Base-by-base conservation (phyloP, 441 rosid genomes). In the Syzygium syzygioides region DNA sequence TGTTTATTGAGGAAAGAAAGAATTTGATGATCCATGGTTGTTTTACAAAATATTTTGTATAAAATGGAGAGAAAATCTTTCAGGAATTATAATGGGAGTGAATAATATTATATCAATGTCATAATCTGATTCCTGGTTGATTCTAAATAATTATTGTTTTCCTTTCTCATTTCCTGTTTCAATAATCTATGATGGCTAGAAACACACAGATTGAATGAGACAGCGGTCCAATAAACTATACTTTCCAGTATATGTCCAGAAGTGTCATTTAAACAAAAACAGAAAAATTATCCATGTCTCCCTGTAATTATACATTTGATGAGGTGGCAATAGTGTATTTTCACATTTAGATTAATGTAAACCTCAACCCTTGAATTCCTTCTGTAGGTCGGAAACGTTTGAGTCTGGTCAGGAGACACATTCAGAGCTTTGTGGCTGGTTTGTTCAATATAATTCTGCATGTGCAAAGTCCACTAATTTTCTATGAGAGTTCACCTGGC, bases 371-470 rank as follows among this genome's bases (percentile, higher is more conserved):
- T 89, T 92, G 50, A 85, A 87, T 90, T 92, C 89, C 89, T 92
- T 91, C 48, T 93, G 87, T 92, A 98, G 99, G 98, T 90, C 93
- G 93, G 85, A 95, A 93, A 76, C 94, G 95, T 80, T 86, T 95
- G 91, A 93, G 88, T 88, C 94, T 94, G 88, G 95, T 96, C 89
- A 95, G 92, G 91, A 91, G 92, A 90, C 96, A 93, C 89, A 93
- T 98, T 86, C 96, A 93, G 89, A 94, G 95, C 90, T 89, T 96
- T 48, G 71, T 95, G 88, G 94, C 98, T 88, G 95, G 96, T 86
- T 89, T 97, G 89, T 94, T 97, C 91, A 93, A 94, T 93, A 92
- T 96, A 59, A 89, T 97, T 90, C 91, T 95, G 87, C 99, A 97
- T 92, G 90, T 97, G 93, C 97, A 94, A 93, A 93, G 96, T 92